Base-by-base conservation (phyloP, 139 green algal genomes). In the Micractinium sp. region DNA sequence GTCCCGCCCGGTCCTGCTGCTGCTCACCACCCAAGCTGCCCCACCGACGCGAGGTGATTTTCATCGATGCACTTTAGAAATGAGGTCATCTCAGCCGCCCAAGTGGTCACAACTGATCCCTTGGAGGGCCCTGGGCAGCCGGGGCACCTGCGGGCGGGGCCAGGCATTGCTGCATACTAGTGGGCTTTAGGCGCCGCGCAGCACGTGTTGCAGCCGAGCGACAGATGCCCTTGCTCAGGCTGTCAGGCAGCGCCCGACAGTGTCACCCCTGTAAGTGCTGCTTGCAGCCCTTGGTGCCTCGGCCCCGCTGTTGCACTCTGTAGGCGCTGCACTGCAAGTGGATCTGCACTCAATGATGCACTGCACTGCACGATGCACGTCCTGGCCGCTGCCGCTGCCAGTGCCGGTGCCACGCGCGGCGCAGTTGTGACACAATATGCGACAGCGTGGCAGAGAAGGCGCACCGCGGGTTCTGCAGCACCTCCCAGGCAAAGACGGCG, bases 401-500 rank as follows among this genome's bases (percentile, higher is more conserved):
- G n/a, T n/a, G n/a, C n/a, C n/a, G n/a, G n/a, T n/a, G n/a, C n/a
- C n/a, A n/a, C n/a, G n/a, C n/a, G n/a, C n/a, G n/a, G n/a, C n/a
- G n/a, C n/a, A n/a, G n/a, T n/a, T n/a, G n/a, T n/a, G n/a, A n/a
- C n/a, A n/a, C n/a, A n/a, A n/a, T n/a, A n/a, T n/a, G n/a, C n/a
- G n/a, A n/a, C n/a, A n/a, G n/a, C n/a, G n/a, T n/a, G n/a, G n/a
- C n/a, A n/a, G n/a, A n/a, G n/a, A n/a, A 9, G 47, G 7, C 47
- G 35, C 75, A 81, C 75, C 75, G 33, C 9, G 75, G 75, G 33
- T 27, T n/a, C 5, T 82, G 33, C 18, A 82, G 36, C 38, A 82
- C 18, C 38, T 82, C 76, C 76, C 76, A 82, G 14, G 76, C 22
- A n/a, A 82, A 82, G 76, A 82, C 63, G 36, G 76, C 60, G 12